Base-by-base conservation (phyloP, 1,284 basidiomycete genomes). In the Tremellales sp. region DNA sequence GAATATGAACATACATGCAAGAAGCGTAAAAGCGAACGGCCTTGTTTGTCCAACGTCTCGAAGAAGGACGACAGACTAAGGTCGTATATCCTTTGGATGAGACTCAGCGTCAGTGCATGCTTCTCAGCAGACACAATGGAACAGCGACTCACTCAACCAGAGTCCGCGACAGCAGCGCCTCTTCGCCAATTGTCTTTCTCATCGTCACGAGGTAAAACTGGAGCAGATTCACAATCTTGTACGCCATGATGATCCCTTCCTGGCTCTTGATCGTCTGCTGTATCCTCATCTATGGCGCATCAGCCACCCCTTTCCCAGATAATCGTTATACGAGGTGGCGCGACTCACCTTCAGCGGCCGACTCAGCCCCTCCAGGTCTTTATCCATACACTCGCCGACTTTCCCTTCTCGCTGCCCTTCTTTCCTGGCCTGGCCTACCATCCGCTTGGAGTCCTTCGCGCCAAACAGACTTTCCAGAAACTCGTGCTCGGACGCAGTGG, bases 181-280 rank as follows among this genome's bases (percentile, higher is more conserved):
- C 76, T 10, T 80, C 77, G 1, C 94, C 93, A 40, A 97, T 85
- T 0, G 93, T 97, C 50, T 87, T 80, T 43, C 82, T 78, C 91
- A 98, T 95, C 0, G 91, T 97, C 18, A 88, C 71, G 65, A 85
- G 77, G 70, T 97, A 98, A 67, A 97, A 98, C 57, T 94, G 87
- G 3, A 98, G 73, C n/a, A 97, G 76, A 59, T 92, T 95, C 35
- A 89, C 85, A 43, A 98, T 84, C 66, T 88, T 88, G 74, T 94
- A 97, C 0, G 86, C 81, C 42, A 86, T 82, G 49, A 97, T 90
- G 51, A 86, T 85, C 56, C 89, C 92, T 68, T 97, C 92, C 68
- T 97, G 93, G 4, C 84, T 86, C 40, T 86, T 81, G 29, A 97
- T 81, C 5, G 92, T 97, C 70, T 97, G 93, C 63, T 90, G 82